phyloP scores from a whole-genome alignment of 352 stramenopile genomes.

The Pythium monospermum region DNA sequence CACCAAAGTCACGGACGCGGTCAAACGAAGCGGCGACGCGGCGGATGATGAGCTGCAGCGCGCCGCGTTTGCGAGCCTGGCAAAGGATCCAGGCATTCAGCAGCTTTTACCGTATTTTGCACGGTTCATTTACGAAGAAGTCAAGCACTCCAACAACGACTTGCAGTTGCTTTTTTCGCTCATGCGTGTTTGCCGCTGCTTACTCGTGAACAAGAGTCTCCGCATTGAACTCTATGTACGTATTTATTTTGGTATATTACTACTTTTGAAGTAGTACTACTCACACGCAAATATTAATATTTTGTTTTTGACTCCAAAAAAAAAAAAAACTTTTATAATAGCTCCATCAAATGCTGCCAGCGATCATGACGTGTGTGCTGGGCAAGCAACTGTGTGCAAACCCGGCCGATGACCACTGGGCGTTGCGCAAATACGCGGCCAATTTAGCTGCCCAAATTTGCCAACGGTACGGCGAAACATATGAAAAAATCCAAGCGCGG shows the following conservation, averaged over 20 bases:
- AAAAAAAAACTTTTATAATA: no score
- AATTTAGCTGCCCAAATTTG: constrained; percentile 83
- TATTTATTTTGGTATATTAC: constrained; percentile 3
- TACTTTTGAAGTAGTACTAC: not conserved
- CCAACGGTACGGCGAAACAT: constrained; percentile 84
- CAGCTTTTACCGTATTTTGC: constrained; percentile 88
- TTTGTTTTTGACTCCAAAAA: not conserved
- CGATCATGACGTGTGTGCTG: constrained; percentile 91
- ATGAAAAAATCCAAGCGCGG: constrained; percentile 88
- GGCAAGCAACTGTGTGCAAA: constrained; percentile 87
- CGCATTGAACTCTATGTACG: constrained; percentile 92
- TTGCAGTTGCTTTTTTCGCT: constrained; percentile 76
- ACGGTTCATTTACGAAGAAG: constrained; percentile 84
- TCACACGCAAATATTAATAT: no score
- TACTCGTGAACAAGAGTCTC: constrained; percentile 89
- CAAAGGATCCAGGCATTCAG: constrained; percentile 83
- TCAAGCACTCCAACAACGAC: constrained; percentile 82
- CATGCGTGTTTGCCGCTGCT: constrained; percentile 84
- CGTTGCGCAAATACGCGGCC: constrained; percentile 80
- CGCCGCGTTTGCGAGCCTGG: constrained; percentile 72
- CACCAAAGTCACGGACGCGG: constrained; percentile 78
- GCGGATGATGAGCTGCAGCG: constrained; percentile 69
- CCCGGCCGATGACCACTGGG: constrained; percentile 87
- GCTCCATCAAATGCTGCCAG: constrained; percentile 92
- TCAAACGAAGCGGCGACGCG: constrained; percentile 54